These are phyloP conservation scores for Coleophoma crateriformis DNA, from an alignment of 2,329 filamentous ascomycete species.

Conservation along the genomic window DNA sequence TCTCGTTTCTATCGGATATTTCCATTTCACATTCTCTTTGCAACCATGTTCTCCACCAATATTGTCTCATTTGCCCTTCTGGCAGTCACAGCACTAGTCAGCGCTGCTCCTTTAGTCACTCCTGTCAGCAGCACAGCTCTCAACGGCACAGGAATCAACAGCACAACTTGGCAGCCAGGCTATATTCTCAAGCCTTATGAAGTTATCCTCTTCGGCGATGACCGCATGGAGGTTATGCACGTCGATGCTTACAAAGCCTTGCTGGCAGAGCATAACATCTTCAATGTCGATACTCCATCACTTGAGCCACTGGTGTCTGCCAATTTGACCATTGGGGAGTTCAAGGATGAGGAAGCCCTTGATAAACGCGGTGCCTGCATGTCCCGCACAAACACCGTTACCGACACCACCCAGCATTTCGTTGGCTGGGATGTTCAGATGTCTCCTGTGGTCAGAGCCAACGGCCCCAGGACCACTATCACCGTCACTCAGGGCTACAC, in stretches of 20 bases:
- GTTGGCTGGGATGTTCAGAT: not conserved
- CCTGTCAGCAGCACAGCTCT: not conserved
- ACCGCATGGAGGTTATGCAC: constrained; percentile 1
- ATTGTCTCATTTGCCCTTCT: not conserved
- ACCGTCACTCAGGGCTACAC: not conserved
- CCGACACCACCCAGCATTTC: not conserved
- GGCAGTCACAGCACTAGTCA: not conserved
- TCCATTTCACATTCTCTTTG: too few relatives aligned
- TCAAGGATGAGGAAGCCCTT: not conserved
- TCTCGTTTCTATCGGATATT: too few relatives aligned
- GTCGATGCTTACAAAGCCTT: not conserved
- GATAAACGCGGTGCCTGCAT: not conserved
- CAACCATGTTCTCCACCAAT: not conserved
- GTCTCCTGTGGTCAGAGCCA: not conserved
- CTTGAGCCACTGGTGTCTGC: not conserved
- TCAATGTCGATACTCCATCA: not conserved
- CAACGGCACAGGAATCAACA: not conserved
- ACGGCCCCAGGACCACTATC: not conserved
- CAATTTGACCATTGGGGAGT: not conserved
- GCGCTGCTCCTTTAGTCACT: not conserved
- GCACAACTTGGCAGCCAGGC: not conserved
- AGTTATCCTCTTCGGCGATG: not conserved
- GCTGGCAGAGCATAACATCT: not conserved
- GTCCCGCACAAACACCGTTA: not conserved
- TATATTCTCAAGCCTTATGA: not conserved